phyloP scores from a whole-genome alignment of 202 grass and related monocot species.

The Eragrostis tef region DNA sequence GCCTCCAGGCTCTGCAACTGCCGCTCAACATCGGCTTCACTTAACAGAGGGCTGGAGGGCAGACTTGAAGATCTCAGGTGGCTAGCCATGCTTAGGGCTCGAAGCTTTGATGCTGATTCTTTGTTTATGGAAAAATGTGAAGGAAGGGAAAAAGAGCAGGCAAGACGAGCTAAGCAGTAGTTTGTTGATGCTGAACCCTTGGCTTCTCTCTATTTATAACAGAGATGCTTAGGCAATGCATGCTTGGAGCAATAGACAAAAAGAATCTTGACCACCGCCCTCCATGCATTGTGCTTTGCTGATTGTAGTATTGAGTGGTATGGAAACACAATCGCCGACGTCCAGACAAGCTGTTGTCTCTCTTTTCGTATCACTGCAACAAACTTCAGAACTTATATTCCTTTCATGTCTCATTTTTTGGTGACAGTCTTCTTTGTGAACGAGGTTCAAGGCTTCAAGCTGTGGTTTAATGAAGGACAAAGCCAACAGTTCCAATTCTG shows the following conservation, averaged over 20 bases:
- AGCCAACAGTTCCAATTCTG: not conserved
- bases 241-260: not conserved
- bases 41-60: not conserved
- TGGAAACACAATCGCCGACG: conserved; percentile 7
- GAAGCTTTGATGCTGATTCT: not conserved
- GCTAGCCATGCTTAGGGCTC: not conserved
- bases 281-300: not conserved
- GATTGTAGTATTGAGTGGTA: not conserved
- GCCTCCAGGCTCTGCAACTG: conserved; percentile 30
- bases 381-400: not conserved
- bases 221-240: not conserved
- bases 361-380: not conserved
- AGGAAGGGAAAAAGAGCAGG: not conserved
- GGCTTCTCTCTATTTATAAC: conserved; percentile 25
- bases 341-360: not conserved
- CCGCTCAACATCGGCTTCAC: not conserved
- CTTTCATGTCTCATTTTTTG: conserved; percentile 30
- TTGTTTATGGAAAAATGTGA: not conserved
- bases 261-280: conserved; percentile 15
- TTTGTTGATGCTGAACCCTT: conserved; percentile 5
- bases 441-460: not conserved
- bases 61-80: not conserved
- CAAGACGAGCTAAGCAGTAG: not conserved
- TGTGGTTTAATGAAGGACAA: not conserved
- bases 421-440: conserved; percentile 9